phyloP scores from a whole-genome alignment of 306 rosid species.

The Fragaria ananassa region DNA sequence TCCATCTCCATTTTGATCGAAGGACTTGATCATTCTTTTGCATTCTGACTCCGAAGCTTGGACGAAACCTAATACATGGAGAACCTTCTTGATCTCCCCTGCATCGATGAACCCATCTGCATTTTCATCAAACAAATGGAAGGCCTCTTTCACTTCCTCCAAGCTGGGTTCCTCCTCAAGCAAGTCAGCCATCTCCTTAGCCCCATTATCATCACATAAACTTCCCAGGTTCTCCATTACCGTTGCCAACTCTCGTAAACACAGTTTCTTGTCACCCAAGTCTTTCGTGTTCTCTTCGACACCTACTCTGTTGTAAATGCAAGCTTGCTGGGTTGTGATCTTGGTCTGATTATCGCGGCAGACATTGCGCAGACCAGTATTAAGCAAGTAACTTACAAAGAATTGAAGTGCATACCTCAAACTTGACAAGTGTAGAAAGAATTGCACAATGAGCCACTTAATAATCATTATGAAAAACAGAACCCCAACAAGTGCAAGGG shows the following conservation, averaged over 20 bases:
- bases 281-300: not conserved
- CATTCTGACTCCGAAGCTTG: conserved; percentile 34
- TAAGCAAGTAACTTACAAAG: not conserved
- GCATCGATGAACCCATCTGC: conserved; percentile 51
- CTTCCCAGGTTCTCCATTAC: conserved; percentile 28
- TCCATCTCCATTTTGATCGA: conserved; percentile 46
- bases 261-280: not conserved
- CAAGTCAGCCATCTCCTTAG: conserved; percentile 21
- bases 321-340: not conserved
- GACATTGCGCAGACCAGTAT: not conserved
- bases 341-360: not conserved
- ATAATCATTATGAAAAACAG: not conserved
- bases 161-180: conserved; percentile 38
- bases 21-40: conserved; percentile 38
- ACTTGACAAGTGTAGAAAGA: conserved; percentile 12
- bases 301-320: not conserved
- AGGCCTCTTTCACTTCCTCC: conserved; percentile 49
- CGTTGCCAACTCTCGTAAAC: conserved; percentile 22
- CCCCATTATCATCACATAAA: conserved; percentile 12
- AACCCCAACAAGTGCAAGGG: conserved; percentile 11
- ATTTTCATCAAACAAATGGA: conserved; percentile 45
- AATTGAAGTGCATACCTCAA: conserved; percentile 9
- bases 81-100: conserved; percentile 39
- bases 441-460: not conserved
- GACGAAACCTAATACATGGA: conserved; percentile 33